Percentiles rank a stretch among this genome's conserved stretches.
phyloP scores from a whole-genome alignment of 2,329 filamentous ascomycete species.

The Fusarium bulbicola region DNA sequence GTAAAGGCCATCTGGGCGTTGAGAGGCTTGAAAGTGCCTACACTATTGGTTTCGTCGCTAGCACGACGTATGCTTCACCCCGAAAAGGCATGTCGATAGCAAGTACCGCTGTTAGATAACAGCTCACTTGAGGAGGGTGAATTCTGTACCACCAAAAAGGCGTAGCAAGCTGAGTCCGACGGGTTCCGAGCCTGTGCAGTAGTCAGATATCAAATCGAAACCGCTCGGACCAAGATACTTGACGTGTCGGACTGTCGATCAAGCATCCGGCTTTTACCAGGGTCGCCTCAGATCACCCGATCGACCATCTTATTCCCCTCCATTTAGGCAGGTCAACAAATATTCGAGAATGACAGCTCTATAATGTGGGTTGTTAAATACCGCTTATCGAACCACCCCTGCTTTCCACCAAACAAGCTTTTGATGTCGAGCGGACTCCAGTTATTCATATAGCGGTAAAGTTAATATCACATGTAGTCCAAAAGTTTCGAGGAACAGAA shows the following conservation, averaged over 20 bases:
- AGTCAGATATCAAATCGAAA: slow-evolving; percentile 67
- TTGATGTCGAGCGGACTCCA: too few relatives aligned
- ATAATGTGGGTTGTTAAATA: slow-evolving; percentile 1
- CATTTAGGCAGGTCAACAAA: slow-evolving; percentile 6
- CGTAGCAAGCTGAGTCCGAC: slow-evolving; percentile 52
- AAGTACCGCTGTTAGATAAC: neutral
- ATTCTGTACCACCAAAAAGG: slow-evolving; percentile 59
- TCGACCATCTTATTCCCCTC: slow-evolving; percentile 67
- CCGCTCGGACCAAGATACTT: slow-evolving; percentile 58
- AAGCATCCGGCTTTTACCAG: slow-evolving; percentile 67
- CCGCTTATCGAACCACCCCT: slow-evolving; percentile 51
- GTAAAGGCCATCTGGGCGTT: neutral
- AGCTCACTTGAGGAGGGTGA: slow-evolving; percentile 33
- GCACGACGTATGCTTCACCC: neutral
- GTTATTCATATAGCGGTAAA: too few relatives aligned
- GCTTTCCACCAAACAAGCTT: slow-evolving; percentile 38
- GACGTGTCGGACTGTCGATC: slow-evolving; percentile 59
- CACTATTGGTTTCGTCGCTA: neutral
- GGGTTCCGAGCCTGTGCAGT: slow-evolving; percentile 58
- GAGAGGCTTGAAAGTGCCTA: neutral
- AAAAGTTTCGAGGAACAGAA: too few relatives aligned
- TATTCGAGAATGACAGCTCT: neutral
- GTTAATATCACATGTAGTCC: too few relatives aligned
- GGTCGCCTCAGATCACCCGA: slow-evolving; percentile 63
- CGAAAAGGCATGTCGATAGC: neutral